phyloP scores from a whole-genome alignment of 2,329 filamentous ascomycete species.

The Neoascochyta sp. region DNA sequence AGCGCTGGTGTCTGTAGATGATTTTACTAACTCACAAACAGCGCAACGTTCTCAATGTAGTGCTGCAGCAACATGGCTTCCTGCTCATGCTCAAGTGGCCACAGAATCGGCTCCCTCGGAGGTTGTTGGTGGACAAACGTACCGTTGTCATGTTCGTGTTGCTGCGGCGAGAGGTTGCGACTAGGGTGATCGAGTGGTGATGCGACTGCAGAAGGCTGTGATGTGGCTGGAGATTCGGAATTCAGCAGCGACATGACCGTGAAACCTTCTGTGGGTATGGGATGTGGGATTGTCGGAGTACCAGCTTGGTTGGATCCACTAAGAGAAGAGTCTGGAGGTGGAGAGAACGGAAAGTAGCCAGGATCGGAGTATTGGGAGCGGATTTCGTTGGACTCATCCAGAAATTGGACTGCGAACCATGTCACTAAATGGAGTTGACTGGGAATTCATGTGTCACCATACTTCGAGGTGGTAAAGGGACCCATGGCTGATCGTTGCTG shows the following conservation, averaged over 20 bases:
- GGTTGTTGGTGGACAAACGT: constrained; percentile 32
- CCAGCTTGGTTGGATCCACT: constrained; percentile 11
- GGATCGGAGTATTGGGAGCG: constrained; percentile 29
- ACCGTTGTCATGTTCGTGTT: constrained; percentile 6
- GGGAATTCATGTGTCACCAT: too few species aligned
- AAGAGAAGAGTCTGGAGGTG: constrained; percentile 14
- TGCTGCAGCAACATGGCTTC: constrained; percentile 38
- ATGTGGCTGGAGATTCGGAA: constrained; percentile 26
- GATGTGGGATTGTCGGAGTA: constrained; percentile 15
- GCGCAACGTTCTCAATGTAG: constrained; percentile 36
- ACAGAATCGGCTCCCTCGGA: constrained; percentile 28
- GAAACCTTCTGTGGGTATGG: constrained; percentile 28
- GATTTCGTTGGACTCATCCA: constrained; percentile 36
- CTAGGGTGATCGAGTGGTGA: constrained; percentile 14
- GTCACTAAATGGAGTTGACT: too few species aligned
- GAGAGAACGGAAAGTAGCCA: constrained; percentile 13
- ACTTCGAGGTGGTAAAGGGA: constrained; percentile 36
- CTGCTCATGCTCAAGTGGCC: constrained; percentile 36
- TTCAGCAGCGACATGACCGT: constrained; percentile 35
- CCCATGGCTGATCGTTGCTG: constrained; percentile 33
- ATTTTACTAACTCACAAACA: constrained; percentile 24
- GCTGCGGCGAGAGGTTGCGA: constrained; percentile 7
- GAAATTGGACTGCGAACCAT: constrained; percentile 37
- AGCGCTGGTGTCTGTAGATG: neutral
- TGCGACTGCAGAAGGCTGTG: constrained; percentile 11